Evolutionary conservation across 352 stramenopile species (phyloP).

Genomic region (Blastocystis hominis): DNA sequence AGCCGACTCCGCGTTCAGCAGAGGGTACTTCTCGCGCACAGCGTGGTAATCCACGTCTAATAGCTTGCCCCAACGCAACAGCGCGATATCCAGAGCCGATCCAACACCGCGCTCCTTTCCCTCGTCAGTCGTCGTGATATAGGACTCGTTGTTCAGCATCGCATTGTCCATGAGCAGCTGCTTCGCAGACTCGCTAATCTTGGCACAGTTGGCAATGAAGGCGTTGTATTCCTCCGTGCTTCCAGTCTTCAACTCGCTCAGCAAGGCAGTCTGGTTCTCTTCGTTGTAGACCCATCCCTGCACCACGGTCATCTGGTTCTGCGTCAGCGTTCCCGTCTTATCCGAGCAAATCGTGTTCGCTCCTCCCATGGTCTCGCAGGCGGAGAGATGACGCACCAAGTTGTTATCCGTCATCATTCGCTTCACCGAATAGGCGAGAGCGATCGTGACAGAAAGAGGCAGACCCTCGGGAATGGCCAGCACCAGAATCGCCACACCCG

Average conservation of each 20-base stretch:
- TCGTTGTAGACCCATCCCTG: constrained; percentile 69
- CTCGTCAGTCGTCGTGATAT: background rate
- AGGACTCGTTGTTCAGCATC: constrained; percentile 28
- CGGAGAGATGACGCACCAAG: constrained; percentile 72
- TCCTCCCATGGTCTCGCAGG: constrained; percentile 81
- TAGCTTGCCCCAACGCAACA: background rate
- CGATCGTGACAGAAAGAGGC: constrained; percentile 86
- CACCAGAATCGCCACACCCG: constrained; percentile 67
- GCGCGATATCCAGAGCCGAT: background rate
- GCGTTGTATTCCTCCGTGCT: background rate
- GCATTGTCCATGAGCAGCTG: background rate
- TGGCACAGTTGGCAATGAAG: background rate
- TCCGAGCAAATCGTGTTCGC: constrained; percentile 88
- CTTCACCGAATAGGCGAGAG: constrained; percentile 78
- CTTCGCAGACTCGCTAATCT: background rate
- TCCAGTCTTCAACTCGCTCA: constrained; percentile 31
- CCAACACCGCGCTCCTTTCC: constrained; percentile 10
- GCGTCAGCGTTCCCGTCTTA: constrained; percentile 95
- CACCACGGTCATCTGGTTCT: constrained; percentile 88
- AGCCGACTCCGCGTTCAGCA: background rate
- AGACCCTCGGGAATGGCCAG: constrained; percentile 91
- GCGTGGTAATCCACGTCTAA: background rate
- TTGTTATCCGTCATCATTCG: constrained; percentile 74
- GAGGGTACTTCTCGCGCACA: background rate
- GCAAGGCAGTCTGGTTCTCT: constrained; percentile 61